Base-by-base conservation (phyloP, 2,329 filamentous ascomycete genomes). In the Monosporascus sp. region DNA sequence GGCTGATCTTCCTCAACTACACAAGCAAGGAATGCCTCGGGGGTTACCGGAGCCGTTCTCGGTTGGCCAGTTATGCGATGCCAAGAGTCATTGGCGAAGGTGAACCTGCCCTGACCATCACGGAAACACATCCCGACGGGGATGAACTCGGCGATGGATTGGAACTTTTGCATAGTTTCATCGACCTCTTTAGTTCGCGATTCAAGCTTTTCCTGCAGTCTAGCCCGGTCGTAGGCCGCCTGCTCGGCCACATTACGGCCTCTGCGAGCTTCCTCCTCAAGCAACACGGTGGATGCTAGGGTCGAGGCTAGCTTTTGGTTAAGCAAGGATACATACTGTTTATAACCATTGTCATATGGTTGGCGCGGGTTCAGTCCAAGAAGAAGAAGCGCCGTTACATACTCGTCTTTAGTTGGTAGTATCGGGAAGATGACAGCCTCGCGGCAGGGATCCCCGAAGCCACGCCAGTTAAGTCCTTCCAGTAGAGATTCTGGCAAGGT, bases 61-160 rank as follows among this genome's bases (percentile, higher is more conserved):
- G 72, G 65, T 47, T 73, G 70, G 1, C 77, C 76, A 1, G 76
- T 79, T 37, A 82, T 79, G 39, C 74, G 72, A 59, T 78, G 74
- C 73, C 77, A 90, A 8, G 84, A 82, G 48, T 88, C 81, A 61
- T 91, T 91, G 54, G 85, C 86, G 64, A 86, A 90, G 0, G 79
- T 82, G 53, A 90, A 80, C 39, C 80, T 78, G 14, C 86, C 87
- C 48, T 78, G 72, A 2, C 77, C 74, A 62, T 88, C 81, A 11
- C 84, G 82, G 54, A 90, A 87, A 62, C 85, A 88, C 70, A 90
- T 85, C 18, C 87, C 88, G 1, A 89, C 83, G 0, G 88, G 88
- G 2, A 88, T 84, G 49, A 89, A 85, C 60, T 89, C 85, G 2
- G 86, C 84, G 69, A 90, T 85, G 5, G 82, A 76, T 7, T 84